These are phyloP conservation scores for Aspergillus arachidicola DNA, from an alignment of 2,329 filamentous ascomycete genomes.

Conservation along the genomic window DNA sequence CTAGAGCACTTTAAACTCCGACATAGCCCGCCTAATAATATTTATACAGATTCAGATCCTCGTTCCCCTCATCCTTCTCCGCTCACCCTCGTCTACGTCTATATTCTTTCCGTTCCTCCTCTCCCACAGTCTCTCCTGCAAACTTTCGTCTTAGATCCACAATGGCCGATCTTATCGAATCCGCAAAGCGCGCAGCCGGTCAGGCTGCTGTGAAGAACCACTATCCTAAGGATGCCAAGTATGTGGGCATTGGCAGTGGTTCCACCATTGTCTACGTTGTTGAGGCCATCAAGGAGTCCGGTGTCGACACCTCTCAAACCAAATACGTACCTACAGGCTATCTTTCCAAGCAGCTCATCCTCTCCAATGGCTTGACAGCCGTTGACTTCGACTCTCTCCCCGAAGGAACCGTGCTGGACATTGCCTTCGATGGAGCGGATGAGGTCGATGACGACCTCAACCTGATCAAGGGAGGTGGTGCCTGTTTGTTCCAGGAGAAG, in stretches of 20 bases:
- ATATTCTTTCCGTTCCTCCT: not conserved
- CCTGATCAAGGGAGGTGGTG: constrained; percentile 96
- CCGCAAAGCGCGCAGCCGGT: constrained; percentile 63
- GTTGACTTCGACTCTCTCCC: constrained; percentile 78
- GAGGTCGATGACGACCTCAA: constrained; percentile 95
- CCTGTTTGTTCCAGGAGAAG: constrained; percentile 98
- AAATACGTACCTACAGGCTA: constrained; percentile 90
- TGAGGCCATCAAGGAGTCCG: constrained; percentile 61
- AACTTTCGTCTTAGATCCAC: constrained; percentile 26
- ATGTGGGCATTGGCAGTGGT: constrained; percentile 66
- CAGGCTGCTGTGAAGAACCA: constrained; percentile 61
- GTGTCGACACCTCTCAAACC: constrained; percentile 58
- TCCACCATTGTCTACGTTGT: constrained; percentile 70
- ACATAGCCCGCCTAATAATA: constrained; percentile 19
- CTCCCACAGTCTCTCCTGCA: constrained; percentile 3
- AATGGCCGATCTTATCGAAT: constrained; percentile 52
- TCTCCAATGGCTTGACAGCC: constrained; percentile 73
- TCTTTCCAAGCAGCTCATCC: constrained; percentile 85
- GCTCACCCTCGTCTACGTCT: constrained; percentile 9
- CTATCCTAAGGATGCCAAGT: constrained; percentile 59
- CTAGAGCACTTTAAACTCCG: constrained; percentile 2
- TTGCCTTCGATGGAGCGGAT: constrained; percentile 94
- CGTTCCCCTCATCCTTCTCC: constrained; percentile 6
- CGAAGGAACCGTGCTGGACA: constrained; percentile 68
- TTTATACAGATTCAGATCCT: constrained; percentile 13